Base-by-base conservation (phyloP, 331 rosid genomes). In the Ulmus americana region DNA sequence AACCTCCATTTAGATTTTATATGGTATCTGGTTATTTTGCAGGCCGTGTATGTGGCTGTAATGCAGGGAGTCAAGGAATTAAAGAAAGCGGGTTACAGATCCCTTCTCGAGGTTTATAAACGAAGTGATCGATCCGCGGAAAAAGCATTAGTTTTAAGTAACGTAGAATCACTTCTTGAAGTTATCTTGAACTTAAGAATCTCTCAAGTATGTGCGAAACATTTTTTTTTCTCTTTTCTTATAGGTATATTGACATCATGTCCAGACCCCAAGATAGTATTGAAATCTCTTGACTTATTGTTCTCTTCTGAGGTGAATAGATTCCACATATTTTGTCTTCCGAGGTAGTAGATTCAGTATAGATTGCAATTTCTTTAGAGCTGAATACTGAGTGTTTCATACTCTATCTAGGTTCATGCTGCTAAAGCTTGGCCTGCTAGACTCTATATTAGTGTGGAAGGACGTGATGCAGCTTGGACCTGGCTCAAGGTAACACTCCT, bases 61-160 rank as follows among this genome's bases (percentile, higher is more conserved):
- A 89, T 92, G 95, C 88, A 65, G 48, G 74, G 68, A 63, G 35
- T 28, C 35, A 2, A 28, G 35, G 35, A 28, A 28, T 28, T 28
- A 28, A 28, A 28, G 35, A 28, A 28, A 28, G 83, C 43, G 58
- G 88, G 73, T 64, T 89, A 79, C 63, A 97, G 87, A 48, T 89
- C 95, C 39, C 95, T 89, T 59, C 76, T 89, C 68, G 80, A 81
- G 77, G 46, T 92, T 39, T 92, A 92, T 39, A 79, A 86, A 74
- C 97, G 89, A 79, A 75, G 82, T 62, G 98, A 92, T 75, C 61
- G 82, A 45, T 85, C 97, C 72, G 90, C 85, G 79, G 95, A 92
- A 85, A 92, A 85, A 81, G 82, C 88, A 43, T 90, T 95, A 70
- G 76, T 92, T 79, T 77, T 92, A 69, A 64, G 98, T 92, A 89